Evolutionary conservation across 2,329 filamentous ascomycete species (phyloP).

Genomic region (Fusarium tupiense): DNA sequence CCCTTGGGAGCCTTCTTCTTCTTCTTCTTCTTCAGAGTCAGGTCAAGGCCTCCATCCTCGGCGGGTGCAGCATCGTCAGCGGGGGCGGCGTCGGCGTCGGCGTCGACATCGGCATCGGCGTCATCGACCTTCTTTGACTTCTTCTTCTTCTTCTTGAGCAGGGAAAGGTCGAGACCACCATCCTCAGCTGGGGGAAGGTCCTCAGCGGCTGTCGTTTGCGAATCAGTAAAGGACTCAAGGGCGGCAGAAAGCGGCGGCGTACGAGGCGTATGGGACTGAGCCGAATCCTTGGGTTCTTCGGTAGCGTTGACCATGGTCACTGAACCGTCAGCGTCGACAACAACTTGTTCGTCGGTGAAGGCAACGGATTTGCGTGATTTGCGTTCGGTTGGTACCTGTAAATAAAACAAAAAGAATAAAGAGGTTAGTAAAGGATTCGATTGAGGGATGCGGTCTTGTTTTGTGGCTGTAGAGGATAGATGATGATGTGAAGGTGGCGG

Average conservation of each 20-base stretch:
- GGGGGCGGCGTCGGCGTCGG: slow-evolving; percentile 59
- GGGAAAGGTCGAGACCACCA: slow-evolving; percentile 64
- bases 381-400: slow-evolving; percentile 56
- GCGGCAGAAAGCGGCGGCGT: slow-evolving; percentile 68
- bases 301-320: slow-evolving; percentile 79
- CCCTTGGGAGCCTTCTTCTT: slow-evolving; percentile 64
- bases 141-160: slow-evolving; percentile 87
- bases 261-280: slow-evolving; percentile 80
- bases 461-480: neutral
- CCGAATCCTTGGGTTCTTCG: slow-evolving; percentile 81
- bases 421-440: slow-evolving; percentile 23
- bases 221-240: slow-evolving; percentile 65
- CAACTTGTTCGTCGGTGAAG: slow-evolving; percentile 86
- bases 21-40: slow-evolving; percentile 85
- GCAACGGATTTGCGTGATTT: slow-evolving; percentile 93
- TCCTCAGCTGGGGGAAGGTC: slow-evolving; percentile 61
- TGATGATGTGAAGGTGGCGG: slow-evolving; percentile 37
- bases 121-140: slow-evolving; percentile 55
- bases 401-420: slow-evolving; percentile 29
- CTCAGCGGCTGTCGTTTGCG: slow-evolving; percentile 54
- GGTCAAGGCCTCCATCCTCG: slow-evolving; percentile 62
- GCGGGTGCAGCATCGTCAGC: slow-evolving; percentile 48
- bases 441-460: slow-evolving; percentile 13
- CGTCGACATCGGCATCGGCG: slow-evolving; percentile 44
- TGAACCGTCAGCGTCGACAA: slow-evolving; percentile 90